phyloP scores from a whole-genome alignment of 2,329 filamentous ascomycete species.

The Malbranchea zuffiana region DNA sequence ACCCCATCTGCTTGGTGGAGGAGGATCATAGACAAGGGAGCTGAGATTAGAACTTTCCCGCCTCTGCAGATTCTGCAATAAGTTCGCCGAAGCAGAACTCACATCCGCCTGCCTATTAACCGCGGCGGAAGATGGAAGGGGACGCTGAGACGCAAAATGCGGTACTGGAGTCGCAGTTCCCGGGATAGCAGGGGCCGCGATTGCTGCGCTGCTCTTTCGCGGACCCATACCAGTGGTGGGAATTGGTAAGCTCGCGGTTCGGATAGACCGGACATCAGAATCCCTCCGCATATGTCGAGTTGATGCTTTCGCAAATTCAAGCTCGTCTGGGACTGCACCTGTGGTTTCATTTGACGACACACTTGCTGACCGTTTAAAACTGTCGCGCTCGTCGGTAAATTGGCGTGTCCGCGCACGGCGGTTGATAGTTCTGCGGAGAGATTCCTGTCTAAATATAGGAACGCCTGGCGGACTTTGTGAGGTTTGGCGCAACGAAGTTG shows the following conservation, averaged over 20 bases:
- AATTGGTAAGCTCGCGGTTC: constrained; percentile 35
- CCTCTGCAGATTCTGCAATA: constrained; percentile 44
- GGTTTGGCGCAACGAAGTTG: constrained; percentile 38
- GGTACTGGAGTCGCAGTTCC: constrained; percentile 42
- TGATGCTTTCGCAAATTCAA: constrained; percentile 19
- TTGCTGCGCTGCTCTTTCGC: constrained; percentile 40
- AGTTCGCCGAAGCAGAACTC: constrained; percentile 43
- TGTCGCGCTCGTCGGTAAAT: constrained; percentile 25
- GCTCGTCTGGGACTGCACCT: constrained; percentile 26
- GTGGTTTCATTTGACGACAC: constrained; percentile 35
- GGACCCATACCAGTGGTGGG: constrained; percentile 31
- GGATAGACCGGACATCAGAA: constrained; percentile 36
- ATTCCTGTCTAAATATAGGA: constrained; percentile 42
- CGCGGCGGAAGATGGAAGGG: constrained; percentile 5
- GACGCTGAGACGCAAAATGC: constrained; percentile 40
- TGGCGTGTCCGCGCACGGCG: constrained; percentile 40
- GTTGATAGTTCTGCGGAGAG: constrained; percentile 45
- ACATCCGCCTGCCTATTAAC: constrained; percentile 19
- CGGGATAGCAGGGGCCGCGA: constrained; percentile 43
- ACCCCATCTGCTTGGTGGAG: constrained; percentile 43
- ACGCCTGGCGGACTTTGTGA: constrained; percentile 45
- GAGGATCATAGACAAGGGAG: constrained; percentile 37
- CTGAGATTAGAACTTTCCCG: constrained; percentile 41
- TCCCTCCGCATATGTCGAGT: constrained; percentile 26
- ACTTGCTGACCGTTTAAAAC: constrained; percentile 33